phyloP scores from a whole-genome alignment of 345 rosid species.

The Xanthoceras sorbifolium region DNA sequence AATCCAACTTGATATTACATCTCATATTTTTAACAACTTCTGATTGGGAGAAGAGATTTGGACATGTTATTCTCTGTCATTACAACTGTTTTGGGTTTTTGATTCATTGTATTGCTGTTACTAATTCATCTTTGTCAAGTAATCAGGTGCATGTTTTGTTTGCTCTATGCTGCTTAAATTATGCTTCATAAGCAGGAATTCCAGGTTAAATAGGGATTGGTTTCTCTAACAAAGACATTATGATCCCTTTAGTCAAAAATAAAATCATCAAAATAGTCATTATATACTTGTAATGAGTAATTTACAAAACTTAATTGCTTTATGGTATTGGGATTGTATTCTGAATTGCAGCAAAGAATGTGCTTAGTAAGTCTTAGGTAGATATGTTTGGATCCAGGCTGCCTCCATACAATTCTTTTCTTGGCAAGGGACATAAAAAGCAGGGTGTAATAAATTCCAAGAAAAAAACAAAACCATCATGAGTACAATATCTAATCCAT shows the following conservation, averaged over 20 bases:
- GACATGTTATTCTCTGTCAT: constrained; percentile 1
- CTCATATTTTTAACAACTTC: constrained; percentile 14
- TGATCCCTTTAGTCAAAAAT: neutral
- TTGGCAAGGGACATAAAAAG: neutral
- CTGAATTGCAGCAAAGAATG: neutral
- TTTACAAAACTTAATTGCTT: neutral
- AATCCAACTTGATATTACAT: constrained; percentile 12
- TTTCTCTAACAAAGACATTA: no score
- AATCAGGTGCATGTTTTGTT: no score
- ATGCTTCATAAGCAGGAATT: no score
- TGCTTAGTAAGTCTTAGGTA: no score
- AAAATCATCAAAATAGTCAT: neutral
- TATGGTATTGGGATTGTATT: neutral
- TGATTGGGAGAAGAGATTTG: constrained; percentile 4
- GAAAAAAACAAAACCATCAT: no score
- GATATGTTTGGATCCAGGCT: no score
- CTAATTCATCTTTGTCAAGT: neutral
- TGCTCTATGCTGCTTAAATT: neutral
- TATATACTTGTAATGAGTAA: no score
- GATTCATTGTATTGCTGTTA: constrained; percentile 18
- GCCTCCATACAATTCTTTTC: no score
- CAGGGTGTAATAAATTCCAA: no score
- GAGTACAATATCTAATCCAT: neutral
- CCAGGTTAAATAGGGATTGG: no score
- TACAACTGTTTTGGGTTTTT: constrained; percentile 13